A percentile compares a stretch with the other conserved stretches of the same genome.
Conservation (phyloP, 345 rosid species). For the Odontarrhena argentea region DNA sequence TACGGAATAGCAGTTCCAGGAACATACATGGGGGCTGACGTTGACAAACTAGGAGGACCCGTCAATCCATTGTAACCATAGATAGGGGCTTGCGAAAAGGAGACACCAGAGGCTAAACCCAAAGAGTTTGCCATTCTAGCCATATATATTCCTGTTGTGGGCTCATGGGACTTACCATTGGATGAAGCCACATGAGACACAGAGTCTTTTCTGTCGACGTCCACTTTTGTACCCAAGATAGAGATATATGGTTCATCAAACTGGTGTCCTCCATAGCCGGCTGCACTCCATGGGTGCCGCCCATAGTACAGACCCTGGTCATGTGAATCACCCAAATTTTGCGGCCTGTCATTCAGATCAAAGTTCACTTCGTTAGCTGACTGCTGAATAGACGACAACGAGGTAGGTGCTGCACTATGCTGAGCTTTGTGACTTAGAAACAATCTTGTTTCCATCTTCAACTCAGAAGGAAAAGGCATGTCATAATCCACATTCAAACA, state of each 20-base stretch:
- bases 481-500: slow-evolving; percentile 67
- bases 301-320: slow-evolving; percentile 52
- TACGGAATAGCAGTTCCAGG: slow-evolving; percentile 71
- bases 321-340: slow-evolving; percentile 48
- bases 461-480: slow-evolving; percentile 49
- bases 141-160: slow-evolving; percentile 47
- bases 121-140: slow-evolving; percentile 58
- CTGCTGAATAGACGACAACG: slow-evolving; percentile 74
- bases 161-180: slow-evolving; percentile 63
- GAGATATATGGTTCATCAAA: slow-evolving; percentile 66
- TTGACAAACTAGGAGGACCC: slow-evolving; percentile 55
- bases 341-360: slow-evolving; percentile 89
- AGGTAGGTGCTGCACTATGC: slow-evolving; percentile 75
- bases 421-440: slow-evolving; percentile 58
- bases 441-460: slow-evolving; percentile 54
- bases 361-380: slow-evolving; percentile 57
- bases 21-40: slow-evolving; percentile 61
- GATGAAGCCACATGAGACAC: slow-evolving; percentile 49
- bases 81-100: slow-evolving; percentile 62
- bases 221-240: slow-evolving; percentile 75
- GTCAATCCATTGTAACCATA: slow-evolving; percentile 62
- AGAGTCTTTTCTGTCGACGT: slow-evolving; percentile 55
- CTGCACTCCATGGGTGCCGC: slow-evolving; percentile 43
- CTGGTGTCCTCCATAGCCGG: slow-evolving; percentile 50
- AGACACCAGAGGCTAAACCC: slow-evolving; percentile 55